Conservation (phyloP, 306 rosid species). For the Quercus alba region DNA sequence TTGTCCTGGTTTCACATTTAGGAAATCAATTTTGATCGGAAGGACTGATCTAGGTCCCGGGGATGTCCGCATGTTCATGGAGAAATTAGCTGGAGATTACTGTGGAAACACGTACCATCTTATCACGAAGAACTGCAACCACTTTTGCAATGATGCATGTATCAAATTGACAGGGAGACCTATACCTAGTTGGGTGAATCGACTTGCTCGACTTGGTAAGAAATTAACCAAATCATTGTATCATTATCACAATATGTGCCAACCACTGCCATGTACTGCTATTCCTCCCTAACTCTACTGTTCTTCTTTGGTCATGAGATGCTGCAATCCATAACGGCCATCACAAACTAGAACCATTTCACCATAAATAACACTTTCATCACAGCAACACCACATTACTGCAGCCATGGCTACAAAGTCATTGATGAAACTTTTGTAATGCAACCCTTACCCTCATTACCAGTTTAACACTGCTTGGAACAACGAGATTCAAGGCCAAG, state of each 20-base stretch:
- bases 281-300: too few relatives aligned
- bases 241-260: neutral
- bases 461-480: neutral
- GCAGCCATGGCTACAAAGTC: neutral
- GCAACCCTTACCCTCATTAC: neutral
- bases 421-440: neutral
- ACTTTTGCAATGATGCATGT: conserved; percentile 79
- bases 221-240: neutral
- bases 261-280: too few relatives aligned
- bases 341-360: neutral
- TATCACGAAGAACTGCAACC: conserved; percentile 90
- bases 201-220: conserved; percentile 94
- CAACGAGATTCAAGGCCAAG: neutral
- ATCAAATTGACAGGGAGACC: conserved; percentile 57
- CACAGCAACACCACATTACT: neutral
- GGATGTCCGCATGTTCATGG: conserved; percentile 74
- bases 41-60: conserved; percentile 65
- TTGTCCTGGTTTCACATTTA: conserved; percentile 93
- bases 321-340: neutral
- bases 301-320: too few relatives aligned
- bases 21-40: conserved; percentile 79
- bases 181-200: conserved; percentile 94
- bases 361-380: neutral
- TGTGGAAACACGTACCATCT: conserved; percentile 85
- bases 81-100: conserved; percentile 68